Evolutionary conservation across 495 filamentous ascomycete species (phyloP), one percentile per base, ranked within the genome.

Genomic region (Talaromyces stipitatus): DNA sequence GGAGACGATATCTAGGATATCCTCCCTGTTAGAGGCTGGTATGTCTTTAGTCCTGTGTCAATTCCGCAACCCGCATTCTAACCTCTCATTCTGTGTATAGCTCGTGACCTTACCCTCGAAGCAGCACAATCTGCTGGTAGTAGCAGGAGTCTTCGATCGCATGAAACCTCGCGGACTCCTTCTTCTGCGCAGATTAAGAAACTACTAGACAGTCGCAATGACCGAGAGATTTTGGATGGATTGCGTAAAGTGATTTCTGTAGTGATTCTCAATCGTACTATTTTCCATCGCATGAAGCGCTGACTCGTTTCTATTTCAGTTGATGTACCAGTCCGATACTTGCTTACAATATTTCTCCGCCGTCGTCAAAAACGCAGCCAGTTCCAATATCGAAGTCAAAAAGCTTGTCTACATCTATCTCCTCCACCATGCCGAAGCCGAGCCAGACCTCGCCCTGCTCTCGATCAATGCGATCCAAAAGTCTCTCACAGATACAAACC

Each of bases 381-480:
- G 86, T 30, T 84, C 92, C 26, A 92, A 86, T 62, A 78, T 96
- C 65, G 91, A 95, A 68, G 89, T 97, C 64, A 95, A 96, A 72
- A 97, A 97, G 67, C 82, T 98, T 47, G 94, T 98, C 56, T 97
- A 97, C 77, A 95, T 96, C 67, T 97, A 95, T 69, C 84, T 98
- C 57, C 85, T 97, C 58, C 88, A 91, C 66, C 90, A 97, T 82
- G 92, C 94, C 64, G 94, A 97, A 67, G 82, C 87, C 41, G 92
- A 96, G 61, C 94, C 92, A 32, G 94, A 98, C 69, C 87, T 96
- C 27, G 92, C 95, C 47, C 80, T 98, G 9, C 79, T 98, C 18
- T 95, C 92, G 38, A 97, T 98, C 78, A 98, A 98, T 71, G 92
- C 92, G 11, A 97, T 98, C 62, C 94, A 97, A 67, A 97, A 96